Conservation (phyloP, 1,284 basidiomycete genomes). For the Puccinia polysora region DNA sequence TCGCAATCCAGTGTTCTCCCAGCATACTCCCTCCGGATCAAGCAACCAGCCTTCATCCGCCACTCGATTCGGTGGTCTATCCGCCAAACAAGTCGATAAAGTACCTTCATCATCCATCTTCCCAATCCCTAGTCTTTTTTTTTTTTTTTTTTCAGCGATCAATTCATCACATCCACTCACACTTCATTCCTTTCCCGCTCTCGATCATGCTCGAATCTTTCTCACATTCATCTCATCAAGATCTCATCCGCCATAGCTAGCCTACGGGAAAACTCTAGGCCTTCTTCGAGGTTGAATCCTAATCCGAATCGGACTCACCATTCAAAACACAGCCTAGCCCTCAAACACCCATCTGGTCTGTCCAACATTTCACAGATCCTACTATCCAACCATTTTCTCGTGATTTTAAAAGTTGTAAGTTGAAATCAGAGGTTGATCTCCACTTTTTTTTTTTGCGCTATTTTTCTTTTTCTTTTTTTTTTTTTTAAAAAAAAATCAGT, state of each 20-base stretch:
- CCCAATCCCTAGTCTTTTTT: too few species aligned
- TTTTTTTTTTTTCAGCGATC: too few species aligned
- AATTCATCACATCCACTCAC: too few species aligned
- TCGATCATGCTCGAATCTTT: background rate
- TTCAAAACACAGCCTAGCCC: background rate
- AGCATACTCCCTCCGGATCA: constrained; percentile 16
- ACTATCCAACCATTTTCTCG: background rate
- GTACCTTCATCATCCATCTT: too few species aligned
- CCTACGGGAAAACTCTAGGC: constrained; percentile 17
- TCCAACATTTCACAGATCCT: background rate
- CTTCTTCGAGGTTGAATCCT: background rate
- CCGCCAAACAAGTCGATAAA: constrained; percentile 42
- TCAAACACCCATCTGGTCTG: too few species aligned
- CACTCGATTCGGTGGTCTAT: constrained; percentile 39
- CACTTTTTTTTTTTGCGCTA: background rate
- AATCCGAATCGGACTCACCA: background rate
- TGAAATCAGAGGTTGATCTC: background rate
- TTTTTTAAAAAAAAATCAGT: background rate
- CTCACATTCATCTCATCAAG: background rate
- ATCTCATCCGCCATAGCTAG: constrained; percentile 41
- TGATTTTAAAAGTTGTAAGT: background rate
- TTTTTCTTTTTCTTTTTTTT: background rate
- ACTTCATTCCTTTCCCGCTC: too few species aligned
- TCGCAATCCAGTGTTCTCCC: constrained; percentile 20
- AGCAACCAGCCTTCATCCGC: constrained; percentile 1